Base-by-base conservation (phyloP, 306 rosid species). In the Cicer arietinum region DNA sequence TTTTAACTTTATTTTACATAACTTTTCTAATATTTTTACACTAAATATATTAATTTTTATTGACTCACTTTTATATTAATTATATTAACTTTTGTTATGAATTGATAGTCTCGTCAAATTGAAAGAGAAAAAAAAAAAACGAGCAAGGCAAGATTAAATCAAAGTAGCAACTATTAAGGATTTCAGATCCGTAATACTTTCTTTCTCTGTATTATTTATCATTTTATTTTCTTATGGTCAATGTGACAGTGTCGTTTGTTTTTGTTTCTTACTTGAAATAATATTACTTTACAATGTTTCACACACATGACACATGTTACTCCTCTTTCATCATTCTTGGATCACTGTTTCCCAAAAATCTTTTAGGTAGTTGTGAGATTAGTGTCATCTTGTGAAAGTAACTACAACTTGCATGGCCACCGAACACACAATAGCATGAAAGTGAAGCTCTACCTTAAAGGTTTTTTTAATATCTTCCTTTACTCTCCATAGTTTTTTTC, bases 281-380 rank as follows among this genome's bases (percentile, higher is more conserved):
- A 10, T 2, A 50, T 6, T 7, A 13, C 2, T 56, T 56, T 7
- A 56, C 13, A 37, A 11, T 44, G 2, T 60, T 74, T 13, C 39
- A 18, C 6, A 22, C 67, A 6, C 71, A 18, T 22, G 25, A 16
- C 59, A 47, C 62, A 41, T 46, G 13, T 25, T 44, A 8, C 7
- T n/a, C 18, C 61, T 42, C 60, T 67, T 56, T 43, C 65, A n/a
- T 22, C 71, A 8, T 46, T n/a, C 75, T 43, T 3, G 7, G 48
- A 11, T 68, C 39, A 50, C 12, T 50, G 10, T 25, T 59, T 39
- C 39, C 25, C 17, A 43, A 66, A 51, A 56, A 14, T 41, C 46
- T 42, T 59, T 42, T 71, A 69, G 44, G 70, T 18, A 14, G 65
- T 72, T 65, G 66, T 46, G 66, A 79, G 61, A 58, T 76, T 13